phyloP scores from a whole-genome alignment of 73 alveolate genomes.

The Tetrahymena borealis region DNA sequence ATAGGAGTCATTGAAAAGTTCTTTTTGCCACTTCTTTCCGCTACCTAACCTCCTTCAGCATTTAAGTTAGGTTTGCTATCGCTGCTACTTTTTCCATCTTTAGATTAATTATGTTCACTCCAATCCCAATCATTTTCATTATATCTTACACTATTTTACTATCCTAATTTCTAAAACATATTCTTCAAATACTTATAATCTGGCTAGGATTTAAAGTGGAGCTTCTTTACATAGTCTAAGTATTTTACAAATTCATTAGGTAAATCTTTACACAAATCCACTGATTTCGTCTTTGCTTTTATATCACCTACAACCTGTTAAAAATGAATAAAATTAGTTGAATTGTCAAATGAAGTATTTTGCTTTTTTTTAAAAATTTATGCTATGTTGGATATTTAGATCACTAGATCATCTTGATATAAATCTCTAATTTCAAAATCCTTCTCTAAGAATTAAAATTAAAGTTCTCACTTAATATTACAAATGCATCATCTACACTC shows the following conservation, averaged over 20 bases:
- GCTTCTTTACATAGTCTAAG: background rate
- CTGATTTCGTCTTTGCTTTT: conserved; percentile 13
- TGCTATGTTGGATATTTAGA: too few species aligned
- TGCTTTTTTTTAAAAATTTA: background rate
- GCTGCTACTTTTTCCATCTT: background rate
- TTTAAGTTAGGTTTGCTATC: background rate
- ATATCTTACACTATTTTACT: background rate
- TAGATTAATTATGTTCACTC: background rate
- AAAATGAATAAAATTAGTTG: background rate
- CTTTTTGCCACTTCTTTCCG: background rate
- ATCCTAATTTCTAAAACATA: background rate
- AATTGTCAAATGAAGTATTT: background rate
- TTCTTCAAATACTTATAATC: background rate
- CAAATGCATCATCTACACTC: too few species aligned
- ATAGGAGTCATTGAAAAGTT: background rate
- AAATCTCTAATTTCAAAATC: too few species aligned
- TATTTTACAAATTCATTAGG: conserved; percentile 14
- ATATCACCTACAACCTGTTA: conserved; percentile 23
- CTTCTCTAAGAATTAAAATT: too few species aligned
- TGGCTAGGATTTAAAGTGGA: background rate
- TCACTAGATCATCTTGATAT: too few species aligned
- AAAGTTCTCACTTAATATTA: too few species aligned
- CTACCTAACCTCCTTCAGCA: background rate
- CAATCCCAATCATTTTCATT: background rate
- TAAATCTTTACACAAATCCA: conserved; percentile 26